A percentile compares a stretch with the other conserved stretches of the same genome.
Evolutionary conservation across 2,329 filamentous ascomycete species (phyloP).

Genomic region (Phyllosticta ampelicida): DNA sequence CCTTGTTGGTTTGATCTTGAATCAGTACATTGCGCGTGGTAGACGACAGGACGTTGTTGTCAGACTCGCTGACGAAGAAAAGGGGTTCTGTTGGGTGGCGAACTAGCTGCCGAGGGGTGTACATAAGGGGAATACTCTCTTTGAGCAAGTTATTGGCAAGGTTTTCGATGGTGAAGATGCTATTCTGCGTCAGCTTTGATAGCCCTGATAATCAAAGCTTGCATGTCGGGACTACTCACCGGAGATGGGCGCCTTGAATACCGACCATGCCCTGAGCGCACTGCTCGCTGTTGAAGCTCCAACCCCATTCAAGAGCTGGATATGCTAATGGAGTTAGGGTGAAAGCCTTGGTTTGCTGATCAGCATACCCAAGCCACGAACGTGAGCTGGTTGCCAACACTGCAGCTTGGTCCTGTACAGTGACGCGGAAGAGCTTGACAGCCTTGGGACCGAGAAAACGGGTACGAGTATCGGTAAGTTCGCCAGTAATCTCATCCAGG

Average conservation of each 20-base stretch:
- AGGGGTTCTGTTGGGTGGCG: conserved; percentile 79
- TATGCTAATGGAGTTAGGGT: conserved; percentile 89
- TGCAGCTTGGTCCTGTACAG: conserved; percentile 71
- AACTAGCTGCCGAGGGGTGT: conserved; percentile 80
- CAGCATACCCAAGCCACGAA: conserved; percentile 92
- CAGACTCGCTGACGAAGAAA: conserved; percentile 90
- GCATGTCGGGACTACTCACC: conserved; percentile 47
- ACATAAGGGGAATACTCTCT: conserved; percentile 73
- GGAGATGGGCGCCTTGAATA: conserved; percentile 76
- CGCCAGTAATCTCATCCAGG: conserved; percentile 88
- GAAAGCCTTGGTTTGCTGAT: conserved; percentile 76
- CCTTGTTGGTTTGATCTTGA: conserved; percentile 46
- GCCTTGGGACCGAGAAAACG: conserved; percentile 88
- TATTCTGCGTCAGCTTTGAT: conserved; percentile 17
- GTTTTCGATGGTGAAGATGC: conserved; percentile 86
- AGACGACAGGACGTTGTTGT: conserved; percentile 80
- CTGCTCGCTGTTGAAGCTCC: conserved; percentile 94
- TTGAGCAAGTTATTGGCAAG: conserved; percentile 77
- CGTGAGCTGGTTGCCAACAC: conserved; percentile 84
- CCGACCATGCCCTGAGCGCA: conserved; percentile 90
- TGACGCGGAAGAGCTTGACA: conserved; percentile 84
- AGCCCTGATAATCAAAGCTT: conserved; percentile 2
- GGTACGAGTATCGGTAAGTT: conserved; percentile 86
- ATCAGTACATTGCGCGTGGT: conserved; percentile 67
- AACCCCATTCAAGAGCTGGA: conserved; percentile 79